A percentile compares a stretch with the other conserved stretches of the same genome.
Conservation (phyloP, 1,284 basidiomycete genomes). For the Sanguinoderma infundibulare region DNA sequence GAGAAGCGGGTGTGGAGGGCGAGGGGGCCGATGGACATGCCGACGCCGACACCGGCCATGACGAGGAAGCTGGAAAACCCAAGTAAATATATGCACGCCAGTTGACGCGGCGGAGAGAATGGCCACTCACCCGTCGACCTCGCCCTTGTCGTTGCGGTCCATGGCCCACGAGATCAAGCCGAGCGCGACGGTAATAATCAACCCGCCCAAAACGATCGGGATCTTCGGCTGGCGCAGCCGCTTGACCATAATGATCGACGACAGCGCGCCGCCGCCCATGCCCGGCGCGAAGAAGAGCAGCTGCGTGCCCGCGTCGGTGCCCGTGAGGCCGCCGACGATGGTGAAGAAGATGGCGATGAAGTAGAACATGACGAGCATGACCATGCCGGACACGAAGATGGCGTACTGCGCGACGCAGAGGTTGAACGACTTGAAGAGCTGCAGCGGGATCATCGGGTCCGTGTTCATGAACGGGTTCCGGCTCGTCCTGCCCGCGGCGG, state of each 20-base stretch:
- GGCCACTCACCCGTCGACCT: conserved; percentile 43
- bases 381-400: conserved; percentile 47
- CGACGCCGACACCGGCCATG: conserved; percentile 49
- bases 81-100: background rate
- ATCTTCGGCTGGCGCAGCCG: conserved; percentile 40
- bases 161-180: conserved; percentile 50
- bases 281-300: conserved; percentile 54
- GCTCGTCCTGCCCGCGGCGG: conserved; percentile 2
- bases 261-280: conserved; percentile 39
- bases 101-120: background rate
- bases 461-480: conserved; percentile 35
- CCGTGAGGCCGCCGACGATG: conserved; percentile 43
- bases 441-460: conserved; percentile 48
- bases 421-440: conserved; percentile 41
- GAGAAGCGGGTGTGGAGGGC: conserved; percentile 50
- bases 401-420: conserved; percentile 43
- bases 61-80: conserved; percentile 46
- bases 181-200: conserved; percentile 42
- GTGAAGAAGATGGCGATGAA: conserved; percentile 56
- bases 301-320: conserved; percentile 47
- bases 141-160: conserved; percentile 36
- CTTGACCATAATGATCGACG: conserved; percentile 37
- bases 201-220: conserved; percentile 43
- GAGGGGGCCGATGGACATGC: conserved; percentile 44
- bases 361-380: conserved; percentile 58